A percentile compares a stretch with the other conserved stretches of the same genome.
Conservation (phyloP, 2,329 filamentous ascomycete species). For the Chaetomium strumarium region DNA sequence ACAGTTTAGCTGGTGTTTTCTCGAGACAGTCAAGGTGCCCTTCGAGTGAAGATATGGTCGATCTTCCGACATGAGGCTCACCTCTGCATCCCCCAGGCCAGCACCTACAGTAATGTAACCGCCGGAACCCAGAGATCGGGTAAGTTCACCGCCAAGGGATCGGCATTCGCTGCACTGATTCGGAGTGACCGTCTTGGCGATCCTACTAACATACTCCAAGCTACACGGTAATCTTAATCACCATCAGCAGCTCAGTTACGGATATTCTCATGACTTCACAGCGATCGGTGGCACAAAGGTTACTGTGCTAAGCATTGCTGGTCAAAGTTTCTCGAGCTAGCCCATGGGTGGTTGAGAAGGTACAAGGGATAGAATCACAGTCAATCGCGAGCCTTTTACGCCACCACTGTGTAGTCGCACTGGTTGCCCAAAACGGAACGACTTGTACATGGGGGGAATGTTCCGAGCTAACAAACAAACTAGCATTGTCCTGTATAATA, state of each 20-base stretch:
- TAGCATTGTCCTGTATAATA: too few species aligned
- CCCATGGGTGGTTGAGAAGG: neutral
- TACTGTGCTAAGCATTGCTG: neutral
- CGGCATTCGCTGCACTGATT: conserved; percentile 1
- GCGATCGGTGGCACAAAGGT: too few species aligned
- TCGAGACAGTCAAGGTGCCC: too few species aligned
- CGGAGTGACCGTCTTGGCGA: conserved; percentile 23
- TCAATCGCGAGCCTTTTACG: neutral
- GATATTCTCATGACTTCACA: neutral
- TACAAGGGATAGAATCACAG: neutral
- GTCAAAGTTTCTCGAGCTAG: neutral
- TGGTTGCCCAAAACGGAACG: conserved; percentile 21
- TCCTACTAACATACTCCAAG: neutral
- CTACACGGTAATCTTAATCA: too few species aligned
- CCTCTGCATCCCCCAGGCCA: neutral
- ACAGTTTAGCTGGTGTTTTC: too few species aligned
- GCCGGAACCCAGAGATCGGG: conserved; percentile 5
- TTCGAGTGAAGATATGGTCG: too few species aligned
- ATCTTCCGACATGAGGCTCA: too few species aligned
- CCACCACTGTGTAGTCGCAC: conserved; percentile 19
- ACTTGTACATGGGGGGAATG: too few species aligned
- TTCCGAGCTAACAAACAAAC: too few species aligned
- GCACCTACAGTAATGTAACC: neutral
- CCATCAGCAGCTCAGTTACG: too few species aligned
- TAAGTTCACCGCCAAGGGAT: conserved; percentile 13